These are phyloP conservation scores for Phialophora macrospora DNA, from an alignment of 2,329 filamentous ascomycete species.

Conservation along the genomic window DNA sequence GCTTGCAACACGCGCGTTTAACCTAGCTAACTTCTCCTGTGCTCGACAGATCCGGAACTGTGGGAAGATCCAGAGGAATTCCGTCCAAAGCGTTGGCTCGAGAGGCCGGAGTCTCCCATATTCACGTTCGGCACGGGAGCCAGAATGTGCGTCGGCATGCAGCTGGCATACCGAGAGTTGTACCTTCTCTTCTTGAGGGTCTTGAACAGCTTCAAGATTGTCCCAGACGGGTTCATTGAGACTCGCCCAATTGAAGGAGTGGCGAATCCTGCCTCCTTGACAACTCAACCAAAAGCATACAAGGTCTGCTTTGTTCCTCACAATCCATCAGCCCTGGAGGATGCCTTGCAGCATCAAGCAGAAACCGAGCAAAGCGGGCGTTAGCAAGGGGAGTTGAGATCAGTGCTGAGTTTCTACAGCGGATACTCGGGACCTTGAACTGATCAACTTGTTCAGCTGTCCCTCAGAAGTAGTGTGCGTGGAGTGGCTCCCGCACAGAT, in stretches of 20 bases:
- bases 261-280: slow-evolving; percentile 65
- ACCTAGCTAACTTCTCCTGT: neutral
- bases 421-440: neutral
- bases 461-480: no score
- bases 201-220: slow-evolving; percentile 65
- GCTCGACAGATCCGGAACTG: slow-evolving; percentile 53
- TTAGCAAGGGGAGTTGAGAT: neutral
- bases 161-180: slow-evolving; percentile 67
- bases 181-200: slow-evolving; percentile 68
- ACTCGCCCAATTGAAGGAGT: slow-evolving; percentile 64
- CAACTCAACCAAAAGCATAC: slow-evolving; percentile 64
- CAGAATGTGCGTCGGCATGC: slow-evolving; percentile 68
- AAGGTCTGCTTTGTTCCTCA: slow-evolving; percentile 59
- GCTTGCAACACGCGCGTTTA: neutral
- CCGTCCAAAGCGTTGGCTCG: slow-evolving; percentile 66
- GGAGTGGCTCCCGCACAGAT: no score
- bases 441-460: neutral
- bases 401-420: neutral
- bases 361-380: neutral
- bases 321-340: slow-evolving; percentile 53
- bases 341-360: slow-evolving; percentile 44
- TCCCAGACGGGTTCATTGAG: slow-evolving; percentile 48
- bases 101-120: slow-evolving; percentile 65
- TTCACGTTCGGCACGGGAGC: slow-evolving; percentile 70
- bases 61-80: slow-evolving; percentile 64